These are phyloP conservation scores for Lichtheimia ramosa DNA, from an alignment of 371 early-diverging fungal genomes.

Conservation along the genomic window DNA sequence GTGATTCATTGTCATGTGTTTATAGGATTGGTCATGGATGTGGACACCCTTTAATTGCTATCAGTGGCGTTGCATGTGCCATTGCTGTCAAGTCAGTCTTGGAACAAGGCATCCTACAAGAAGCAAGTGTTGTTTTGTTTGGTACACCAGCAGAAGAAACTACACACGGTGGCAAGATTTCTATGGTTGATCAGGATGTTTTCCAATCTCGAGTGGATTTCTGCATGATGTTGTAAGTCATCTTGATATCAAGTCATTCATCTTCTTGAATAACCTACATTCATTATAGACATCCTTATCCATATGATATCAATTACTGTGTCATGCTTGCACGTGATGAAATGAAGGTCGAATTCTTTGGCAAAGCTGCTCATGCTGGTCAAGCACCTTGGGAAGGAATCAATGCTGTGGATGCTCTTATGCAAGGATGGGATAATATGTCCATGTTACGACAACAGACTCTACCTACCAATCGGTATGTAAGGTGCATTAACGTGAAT, in stretches of 20 bases:
- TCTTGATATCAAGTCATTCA: neutral
- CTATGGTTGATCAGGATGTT: conserved; percentile 62
- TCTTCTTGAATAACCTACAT: no score
- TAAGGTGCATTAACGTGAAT: neutral
- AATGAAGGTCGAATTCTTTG: conserved; percentile 39
- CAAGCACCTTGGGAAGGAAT: conserved; percentile 65
- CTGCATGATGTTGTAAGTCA: conserved; percentile 68
- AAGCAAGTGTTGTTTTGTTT: conserved; percentile 66
- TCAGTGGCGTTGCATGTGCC: conserved; percentile 70
- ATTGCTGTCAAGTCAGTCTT: conserved; percentile 60
- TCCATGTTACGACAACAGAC: conserved; percentile 74
- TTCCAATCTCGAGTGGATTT: conserved; percentile 67
- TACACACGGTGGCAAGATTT: conserved; percentile 67
- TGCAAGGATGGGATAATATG: conserved; percentile 61
- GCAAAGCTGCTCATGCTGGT: conserved; percentile 49
- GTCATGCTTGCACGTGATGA: conserved; percentile 23
- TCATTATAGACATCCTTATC: conserved; percentile 1
- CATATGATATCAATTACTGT: neutral
- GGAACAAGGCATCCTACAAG: conserved; percentile 45
- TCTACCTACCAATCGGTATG: conserved; percentile 51
- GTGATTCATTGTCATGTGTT: neutral
- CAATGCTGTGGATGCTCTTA: conserved; percentile 76
- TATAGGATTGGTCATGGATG: conserved; percentile 62
- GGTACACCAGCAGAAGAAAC: conserved; percentile 80
- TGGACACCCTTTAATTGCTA: conserved; percentile 71